Base-by-base conservation (phyloP, 768 basidiomycete genomes). In the Kwoniella sp. region DNA sequence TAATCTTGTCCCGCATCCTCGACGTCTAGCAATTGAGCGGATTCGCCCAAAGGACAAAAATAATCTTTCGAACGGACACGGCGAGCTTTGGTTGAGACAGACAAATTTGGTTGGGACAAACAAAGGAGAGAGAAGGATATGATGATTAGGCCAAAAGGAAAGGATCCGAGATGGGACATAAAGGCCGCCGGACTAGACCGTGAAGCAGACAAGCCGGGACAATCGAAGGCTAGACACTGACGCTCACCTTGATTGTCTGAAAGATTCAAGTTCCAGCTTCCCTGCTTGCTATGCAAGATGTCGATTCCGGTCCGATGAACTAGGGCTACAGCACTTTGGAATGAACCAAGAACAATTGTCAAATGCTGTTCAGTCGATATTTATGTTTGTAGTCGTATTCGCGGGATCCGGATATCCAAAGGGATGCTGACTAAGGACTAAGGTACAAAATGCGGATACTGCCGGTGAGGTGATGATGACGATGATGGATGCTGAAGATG, bases 381-480 rank as follows among this genome's bases (percentile, higher is more conserved):
- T n/a, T 45, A 45, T 45, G 41, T 45, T 11, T 45, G 41, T n/a
- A n/a, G 41, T 17, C 4, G 41, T 11, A 45, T 11, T 11, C 20
- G 41, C 41, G 41, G 41, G 41, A 45, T 45, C 20, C 41, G 41
- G 41, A 45, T 11, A 17, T 45, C 41, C 41, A 45, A 45, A 8
- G 41, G 41, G 41, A 45, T 45, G 41, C 41, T 45, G 41, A 45
- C 41, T 45, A 45, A 45, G 41, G 41, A 45, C 41, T 45, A 45
- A 45, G 41, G 41, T 45, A 45, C 41, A 3, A 45, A 45, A 45
- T 45, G 41, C 41, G 41, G 41, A 45, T 17, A 45, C 41, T 45
- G 41, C 41, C 41, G 41, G 41, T 45, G 34, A 37, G 52, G n/a
- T 55, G 54, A 30, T 55, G 54, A n/a, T 55, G 54, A 5, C 29